A percentile compares a stretch with the other conserved stretches of the same genome.
phyloP scores from a whole-genome alignment of 495 filamentous ascomycete genomes.

The Annulohypoxylon nitens region DNA sequence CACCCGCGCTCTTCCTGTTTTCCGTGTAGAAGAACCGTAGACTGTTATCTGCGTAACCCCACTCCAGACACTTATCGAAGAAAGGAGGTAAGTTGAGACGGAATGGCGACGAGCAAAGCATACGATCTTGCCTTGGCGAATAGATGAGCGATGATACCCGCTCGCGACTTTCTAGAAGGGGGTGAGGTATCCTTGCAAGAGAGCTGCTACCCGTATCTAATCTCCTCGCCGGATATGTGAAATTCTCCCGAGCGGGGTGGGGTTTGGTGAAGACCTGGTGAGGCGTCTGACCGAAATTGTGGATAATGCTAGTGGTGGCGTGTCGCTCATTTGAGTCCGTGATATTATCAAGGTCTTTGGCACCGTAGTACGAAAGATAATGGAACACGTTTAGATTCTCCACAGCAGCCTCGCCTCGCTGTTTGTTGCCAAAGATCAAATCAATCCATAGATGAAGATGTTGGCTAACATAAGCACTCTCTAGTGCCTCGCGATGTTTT shows the following conservation, averaged over 20 bases:
- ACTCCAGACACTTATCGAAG: slow-evolving; percentile 93
- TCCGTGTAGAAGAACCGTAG: slow-evolving; percentile 89
- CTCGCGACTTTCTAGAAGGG: slow-evolving; percentile 84
- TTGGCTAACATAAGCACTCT: slow-evolving; percentile 92
- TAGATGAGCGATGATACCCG: slow-evolving; percentile 84
- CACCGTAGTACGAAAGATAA: slow-evolving; percentile 92
- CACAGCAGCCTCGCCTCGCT: slow-evolving; percentile 91
- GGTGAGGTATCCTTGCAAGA: slow-evolving; percentile 83
- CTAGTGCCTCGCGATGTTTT: slow-evolving; percentile 92
- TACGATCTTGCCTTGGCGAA: slow-evolving; percentile 79
- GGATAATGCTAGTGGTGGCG: slow-evolving; percentile 93
- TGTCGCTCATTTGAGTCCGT: slow-evolving; percentile 85
- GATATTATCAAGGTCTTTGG: slow-evolving; percentile 92
- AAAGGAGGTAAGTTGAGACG: slow-evolving; percentile 86
- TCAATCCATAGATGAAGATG: slow-evolving; percentile 97
- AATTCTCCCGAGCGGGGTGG: slow-evolving; percentile 79
- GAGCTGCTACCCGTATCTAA: slow-evolving; percentile 84
- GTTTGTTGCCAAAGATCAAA: slow-evolving; percentile 93
- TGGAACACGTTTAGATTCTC: slow-evolving; percentile 97
- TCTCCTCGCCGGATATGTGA: slow-evolving; percentile 69
- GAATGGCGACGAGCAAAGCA: slow-evolving; percentile 86
- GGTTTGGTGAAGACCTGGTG: slow-evolving; percentile 89
- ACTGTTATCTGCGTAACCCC: slow-evolving; percentile 94
- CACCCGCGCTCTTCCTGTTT: slow-evolving; percentile 74
- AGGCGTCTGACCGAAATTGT: slow-evolving; percentile 98